phyloP scores from a whole-genome alignment of 2,329 filamentous ascomycete genomes.

The Phoma herbarum region DNA sequence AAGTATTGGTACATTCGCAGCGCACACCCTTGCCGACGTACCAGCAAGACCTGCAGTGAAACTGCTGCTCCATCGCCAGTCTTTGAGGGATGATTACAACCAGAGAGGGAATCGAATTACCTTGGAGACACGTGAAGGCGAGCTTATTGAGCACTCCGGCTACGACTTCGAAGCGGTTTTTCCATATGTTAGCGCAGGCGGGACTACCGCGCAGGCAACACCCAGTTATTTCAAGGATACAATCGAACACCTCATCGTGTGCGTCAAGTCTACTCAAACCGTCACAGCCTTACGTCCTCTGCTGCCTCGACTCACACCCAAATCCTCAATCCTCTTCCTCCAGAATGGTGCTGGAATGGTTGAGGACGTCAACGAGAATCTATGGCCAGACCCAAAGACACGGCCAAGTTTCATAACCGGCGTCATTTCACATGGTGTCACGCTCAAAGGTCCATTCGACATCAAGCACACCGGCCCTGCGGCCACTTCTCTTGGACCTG shows the following conservation, averaged over 20 bases:
- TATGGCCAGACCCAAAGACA: constrained; percentile 72
- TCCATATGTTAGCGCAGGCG: background rate
- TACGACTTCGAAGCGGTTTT: constrained; percentile 5
- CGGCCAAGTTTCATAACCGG: constrained; percentile 82
- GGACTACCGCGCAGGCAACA: background rate
- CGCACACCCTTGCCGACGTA: constrained; percentile 20
- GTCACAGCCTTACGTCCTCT: constrained; percentile 17
- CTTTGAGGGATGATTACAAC: constrained; percentile 9
- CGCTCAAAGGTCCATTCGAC: constrained; percentile 58
- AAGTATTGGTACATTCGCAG: constrained; percentile 17
- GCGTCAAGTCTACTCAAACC: constrained; percentile 23
- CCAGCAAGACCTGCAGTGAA: constrained; percentile 5
- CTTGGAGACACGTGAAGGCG: constrained; percentile 11
- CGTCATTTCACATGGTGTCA: constrained; percentile 68
- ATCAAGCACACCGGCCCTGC: constrained; percentile 67
- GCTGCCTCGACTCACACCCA: constrained; percentile 66
- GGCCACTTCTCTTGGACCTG: constrained; percentile 62
- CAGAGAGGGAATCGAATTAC: constrained; percentile 2
- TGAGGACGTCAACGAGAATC: constrained; percentile 74
- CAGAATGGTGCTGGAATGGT: constrained; percentile 84
- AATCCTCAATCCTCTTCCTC: constrained; percentile 77
- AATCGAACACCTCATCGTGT: constrained; percentile 21
- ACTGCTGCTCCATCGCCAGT: constrained; percentile 13
- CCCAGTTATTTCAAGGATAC: background rate
- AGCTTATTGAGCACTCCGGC: constrained; percentile 1